Conservation (phyloP, 1,284 basidiomycete species). For the Exobasidium rhododendri region DNA sequence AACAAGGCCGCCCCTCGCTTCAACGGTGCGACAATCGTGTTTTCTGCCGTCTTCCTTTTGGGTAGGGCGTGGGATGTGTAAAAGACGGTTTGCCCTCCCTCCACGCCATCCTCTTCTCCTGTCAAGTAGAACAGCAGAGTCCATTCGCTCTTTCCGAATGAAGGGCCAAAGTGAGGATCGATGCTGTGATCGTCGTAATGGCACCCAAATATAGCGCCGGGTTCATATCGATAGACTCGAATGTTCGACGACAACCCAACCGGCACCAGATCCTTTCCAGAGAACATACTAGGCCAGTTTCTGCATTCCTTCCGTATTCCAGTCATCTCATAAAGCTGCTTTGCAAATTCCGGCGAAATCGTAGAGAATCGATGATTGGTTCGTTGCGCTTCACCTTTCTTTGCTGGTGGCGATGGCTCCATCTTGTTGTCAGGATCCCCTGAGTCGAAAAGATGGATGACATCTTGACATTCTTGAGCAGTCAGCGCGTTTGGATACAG, state of each 20-base stretch:
- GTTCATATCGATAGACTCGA: conserved; percentile 65
- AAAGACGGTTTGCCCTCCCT: conserved; percentile 76
- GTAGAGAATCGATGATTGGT: conserved; percentile 8
- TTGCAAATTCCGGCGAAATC: conserved; percentile 3
- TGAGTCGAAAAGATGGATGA: conserved; percentile 7
- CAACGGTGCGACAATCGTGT: conserved; percentile 64
- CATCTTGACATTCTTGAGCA: neutral
- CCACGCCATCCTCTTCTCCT: conserved; percentile 68
- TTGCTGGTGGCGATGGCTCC: conserved; percentile 11
- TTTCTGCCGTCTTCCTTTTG: conserved; percentile 27
- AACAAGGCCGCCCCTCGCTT: conserved; percentile 61
- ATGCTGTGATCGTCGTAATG: conserved; percentile 72
- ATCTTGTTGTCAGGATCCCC: neutral
- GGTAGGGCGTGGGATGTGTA: conserved; percentile 60
- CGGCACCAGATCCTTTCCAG: conserved; percentile 12
- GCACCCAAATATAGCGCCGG: conserved; percentile 67
- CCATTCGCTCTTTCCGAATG: conserved; percentile 64
- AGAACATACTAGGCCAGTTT: neutral
- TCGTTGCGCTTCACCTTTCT: conserved; percentile 11
- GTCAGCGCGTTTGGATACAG: neutral
- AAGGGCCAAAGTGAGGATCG: conserved; percentile 42
- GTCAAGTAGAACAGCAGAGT: conserved; percentile 74
- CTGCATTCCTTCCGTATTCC: neutral
- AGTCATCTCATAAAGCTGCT: neutral
- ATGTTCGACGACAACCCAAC: conserved; percentile 55